Percentiles rank a stretch among this genome's conserved stretches.
phyloP scores from a whole-genome alignment of 2,329 filamentous ascomycete species.

The Amphichorda felina region DNA sequence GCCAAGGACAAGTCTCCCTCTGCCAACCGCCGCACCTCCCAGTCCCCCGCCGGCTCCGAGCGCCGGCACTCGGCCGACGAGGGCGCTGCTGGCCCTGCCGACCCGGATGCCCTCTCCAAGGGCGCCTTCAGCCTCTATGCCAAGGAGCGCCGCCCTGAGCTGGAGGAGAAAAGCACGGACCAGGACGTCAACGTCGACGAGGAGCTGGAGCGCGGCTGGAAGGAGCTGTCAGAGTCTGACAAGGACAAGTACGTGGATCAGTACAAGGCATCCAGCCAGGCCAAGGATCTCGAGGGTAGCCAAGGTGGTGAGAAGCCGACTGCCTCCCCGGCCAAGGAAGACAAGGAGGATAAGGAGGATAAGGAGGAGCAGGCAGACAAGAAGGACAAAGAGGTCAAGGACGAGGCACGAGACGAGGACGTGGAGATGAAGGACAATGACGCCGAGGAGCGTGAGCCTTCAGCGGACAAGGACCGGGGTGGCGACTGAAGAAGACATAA shows the following conservation, averaged over 20 bases:
- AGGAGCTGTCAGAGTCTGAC: constrained; percentile 34
- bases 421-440: constrained; percentile 6
- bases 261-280: constrained; percentile 4
- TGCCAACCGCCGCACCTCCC: constrained; percentile 28
- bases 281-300: neutral
- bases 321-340: neutral
- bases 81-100: constrained; percentile 26
- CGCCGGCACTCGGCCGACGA: too few species aligned
- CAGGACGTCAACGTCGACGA: constrained; percentile 32
- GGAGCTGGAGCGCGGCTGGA: constrained; percentile 42
- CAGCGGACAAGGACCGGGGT: neutral
- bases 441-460: neutral
- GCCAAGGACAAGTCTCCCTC: constrained; percentile 17
- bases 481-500: neutral
- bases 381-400: constrained; percentile 10
- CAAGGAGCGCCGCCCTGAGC: constrained; percentile 28
- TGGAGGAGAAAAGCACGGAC: constrained; percentile 16
- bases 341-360: constrained; percentile 4
- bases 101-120: constrained; percentile 4
- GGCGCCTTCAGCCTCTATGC: constrained; percentile 43
- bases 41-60: constrained; percentile 27
- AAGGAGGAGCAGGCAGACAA: constrained; percentile 11
- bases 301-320: neutral
- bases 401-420: constrained; percentile 8
- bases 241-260: constrained; percentile 35